Evolutionary conservation across 2,329 filamentous ascomycete species (phyloP).

Genomic region (Fusarium tuaranense): DNA sequence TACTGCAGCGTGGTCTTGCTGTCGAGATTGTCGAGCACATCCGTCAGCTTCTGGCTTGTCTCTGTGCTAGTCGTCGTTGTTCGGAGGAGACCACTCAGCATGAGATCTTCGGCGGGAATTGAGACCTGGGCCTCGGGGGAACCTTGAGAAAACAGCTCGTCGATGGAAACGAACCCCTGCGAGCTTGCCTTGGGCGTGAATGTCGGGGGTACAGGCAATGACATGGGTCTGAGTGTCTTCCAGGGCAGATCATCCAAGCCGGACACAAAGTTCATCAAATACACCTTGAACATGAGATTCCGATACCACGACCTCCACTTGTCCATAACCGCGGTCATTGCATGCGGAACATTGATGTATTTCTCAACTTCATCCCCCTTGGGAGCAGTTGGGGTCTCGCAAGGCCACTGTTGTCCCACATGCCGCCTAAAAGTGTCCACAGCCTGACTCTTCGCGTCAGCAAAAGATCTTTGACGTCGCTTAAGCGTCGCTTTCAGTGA

Average conservation of each 20-base stretch:
- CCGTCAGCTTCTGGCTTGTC: neutral
- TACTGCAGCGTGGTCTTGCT: conserved; percentile 13
- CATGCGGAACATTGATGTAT: conserved; percentile 10
- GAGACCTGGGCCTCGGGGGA: neutral
- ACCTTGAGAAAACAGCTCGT: conserved; percentile 4
- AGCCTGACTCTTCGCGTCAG: neutral
- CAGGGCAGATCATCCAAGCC: neutral
- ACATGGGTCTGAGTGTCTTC: rapidly evolving
- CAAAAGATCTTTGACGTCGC: neutral
- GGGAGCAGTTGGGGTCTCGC: neutral
- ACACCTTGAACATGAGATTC: conserved; percentile 21
- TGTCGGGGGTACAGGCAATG: neutral
- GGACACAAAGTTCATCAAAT: conserved; percentile 6
- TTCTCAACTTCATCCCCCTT: neutral
- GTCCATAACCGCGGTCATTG: neutral
- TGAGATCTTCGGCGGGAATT: rapidly evolving
- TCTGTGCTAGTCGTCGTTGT: neutral
- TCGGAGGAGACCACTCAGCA: neutral
- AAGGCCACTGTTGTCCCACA: conserved; percentile 27
- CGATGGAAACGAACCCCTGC: conserved; percentile 17
- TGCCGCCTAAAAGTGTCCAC: neutral
- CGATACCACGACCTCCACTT: conserved; percentile 25
- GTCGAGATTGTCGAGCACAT: conserved; percentile 19
- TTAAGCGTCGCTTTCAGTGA: neutral
- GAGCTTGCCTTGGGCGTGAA: no score